Evolutionary conservation across 306 rosid species (phyloP), one percentile per base, ranked within the genome.

Genomic region (Cucurbita ficifolia): DNA sequence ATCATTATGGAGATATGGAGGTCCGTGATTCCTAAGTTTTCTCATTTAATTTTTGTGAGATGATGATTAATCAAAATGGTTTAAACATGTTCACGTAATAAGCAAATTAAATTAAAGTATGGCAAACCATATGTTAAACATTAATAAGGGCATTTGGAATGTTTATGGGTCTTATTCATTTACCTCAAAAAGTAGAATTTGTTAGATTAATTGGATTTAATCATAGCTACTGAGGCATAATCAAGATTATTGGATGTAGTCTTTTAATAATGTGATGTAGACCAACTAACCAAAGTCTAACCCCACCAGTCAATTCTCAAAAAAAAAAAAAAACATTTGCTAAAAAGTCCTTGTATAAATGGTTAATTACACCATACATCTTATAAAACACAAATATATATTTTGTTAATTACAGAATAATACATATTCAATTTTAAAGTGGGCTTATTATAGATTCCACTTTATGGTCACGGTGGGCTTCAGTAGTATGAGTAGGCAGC

Each of bases 171-270:
- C n/a, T 40, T n/a, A 65, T 42, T 64, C 33, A 64, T 64, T 64
- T 40, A 65, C 52, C 72, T 42, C 8, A n/a, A 38, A 63, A 63
- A 63, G 49, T 38, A 45, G 10, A 65, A 16, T 65, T 42, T 21
- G 6, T 42, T n/a, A 42, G 46, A 67, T 21, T 67, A 67, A 67
- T 67, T 67, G 73, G 38, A 67, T 67, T 67, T 64, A 64, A 64
- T 67, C 73, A 67, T 67, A 46, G 46, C 54, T 67, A 67, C 10
- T 22, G 39, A 24, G 40, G 39, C 73, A 67, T 67, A 6, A 45
- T 45, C 38, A 67, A 46, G 54, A 68, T 45, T 13, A 68, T 43
- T 45, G 18, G 55, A 67, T 67, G 18, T 19, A 65, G n/a, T 65
- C 72, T 40, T 38, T 62, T 38, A 65, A 65, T 40, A 65, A 18